Base-by-base conservation (phyloP, 495 filamentous ascomycete genomes). In the Daldinia bambusicola region DNA sequence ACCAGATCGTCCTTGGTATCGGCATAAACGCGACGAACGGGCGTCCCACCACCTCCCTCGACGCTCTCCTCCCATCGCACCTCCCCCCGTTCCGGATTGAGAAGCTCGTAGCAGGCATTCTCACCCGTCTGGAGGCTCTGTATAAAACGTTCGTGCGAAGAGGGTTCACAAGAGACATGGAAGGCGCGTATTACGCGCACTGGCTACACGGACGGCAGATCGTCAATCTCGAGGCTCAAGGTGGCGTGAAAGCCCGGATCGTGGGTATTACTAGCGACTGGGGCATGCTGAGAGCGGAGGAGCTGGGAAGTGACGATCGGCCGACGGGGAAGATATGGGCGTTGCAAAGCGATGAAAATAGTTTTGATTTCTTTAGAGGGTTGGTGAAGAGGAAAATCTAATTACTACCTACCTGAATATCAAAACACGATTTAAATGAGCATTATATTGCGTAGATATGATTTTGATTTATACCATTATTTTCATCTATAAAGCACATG, bases 281-380 rank as follows among this genome's bases (percentile, higher is more conserved):
- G 85, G 95, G 96, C 2, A 81, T 98, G 71, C 77, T 99, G 69
- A 84, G 89, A 62, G 95, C 89, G 1, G 91, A 97, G 77, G 95
- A 97, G 82, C 71, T 97, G 56, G 89, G 86, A 2, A 88, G 82
- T 82, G 86, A 91, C 48, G 93, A 92, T 71, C 79, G 88, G 66
- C 77, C 82, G 1, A 98, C 93, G 9, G 94, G 95, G 1, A 90
- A 86, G 77, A 83, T 91, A 48, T 94, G 89, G 85, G 88, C 90
- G 75, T 81, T 99, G 79, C 94, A 98, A 82, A 98, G 92, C 78
- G 95, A 99, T 74, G 93, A 93, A 75, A 99, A 99, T 74, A 97
- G 93, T 81, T 99, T 99, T 83, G 96, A 99, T 82, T 99, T 98
- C 81, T 95, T 97, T 79, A 90, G 85, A 76, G 95, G 95, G 0